A percentile compares a stretch with the other conserved stretches of the same genome.
Conservation (phyloP, 2,329 filamentous ascomycete species). For the Lizonia empirigonia region DNA sequence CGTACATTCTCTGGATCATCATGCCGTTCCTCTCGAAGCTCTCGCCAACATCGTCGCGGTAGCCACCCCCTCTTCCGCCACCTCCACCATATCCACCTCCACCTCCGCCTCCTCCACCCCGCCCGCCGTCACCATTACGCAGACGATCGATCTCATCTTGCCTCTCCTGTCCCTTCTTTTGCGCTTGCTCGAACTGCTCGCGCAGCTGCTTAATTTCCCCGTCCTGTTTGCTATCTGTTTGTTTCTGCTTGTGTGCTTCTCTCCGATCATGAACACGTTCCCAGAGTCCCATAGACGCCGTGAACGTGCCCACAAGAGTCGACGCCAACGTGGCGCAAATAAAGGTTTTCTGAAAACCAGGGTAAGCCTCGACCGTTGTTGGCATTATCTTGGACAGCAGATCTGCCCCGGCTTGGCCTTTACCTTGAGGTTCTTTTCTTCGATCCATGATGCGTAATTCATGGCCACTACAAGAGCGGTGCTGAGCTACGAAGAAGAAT, state of each 20-base stretch:
- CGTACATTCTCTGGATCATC: constrained; percentile 46
- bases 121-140: constrained; percentile 18
- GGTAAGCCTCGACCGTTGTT: constrained; percentile 11
- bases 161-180: constrained; percentile 33
- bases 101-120: constrained; percentile 3
- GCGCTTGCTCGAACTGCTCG: constrained; percentile 38
- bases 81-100: constrained; percentile 4
- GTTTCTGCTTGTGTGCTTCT: constrained; percentile 48
- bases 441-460: constrained; percentile 54
- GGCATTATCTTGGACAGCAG: constrained; percentile 17
- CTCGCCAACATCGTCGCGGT: constrained; percentile 38
- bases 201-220: constrained; percentile 42
- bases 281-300: constrained; percentile 51
- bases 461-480: constrained; percentile 33
- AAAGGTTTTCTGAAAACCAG: constrained; percentile 48
- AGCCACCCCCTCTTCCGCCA: constrained; percentile 10
- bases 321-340: constrained; percentile 53
- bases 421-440: constrained; percentile 53
- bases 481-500: constrained; percentile 3
- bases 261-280: constrained; percentile 48
- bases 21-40: constrained; percentile 41
- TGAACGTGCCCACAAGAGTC: constrained; percentile 54
- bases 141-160: constrained; percentile 33
- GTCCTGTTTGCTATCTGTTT: constrained; percentile 44
- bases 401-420: constrained; percentile 4